Percentiles rank a stretch among this genome's conserved stretches.
Evolutionary conservation across 352 stramenopile species (phyloP).

Genomic region (Pythium sukuiense): DNA sequence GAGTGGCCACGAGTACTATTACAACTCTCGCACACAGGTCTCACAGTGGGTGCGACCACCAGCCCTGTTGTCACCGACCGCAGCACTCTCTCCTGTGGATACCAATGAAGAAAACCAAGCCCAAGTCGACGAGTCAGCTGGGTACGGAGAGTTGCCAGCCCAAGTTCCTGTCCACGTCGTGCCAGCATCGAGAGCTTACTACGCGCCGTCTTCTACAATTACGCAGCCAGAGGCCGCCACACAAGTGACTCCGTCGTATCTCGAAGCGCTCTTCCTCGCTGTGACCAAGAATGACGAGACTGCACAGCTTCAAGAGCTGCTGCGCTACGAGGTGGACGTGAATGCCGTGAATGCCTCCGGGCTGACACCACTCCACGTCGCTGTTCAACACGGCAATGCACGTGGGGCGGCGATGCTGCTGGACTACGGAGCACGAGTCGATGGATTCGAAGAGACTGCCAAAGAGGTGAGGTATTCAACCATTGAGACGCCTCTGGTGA

Average conservation of each 20-base stretch:
- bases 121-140: background rate
- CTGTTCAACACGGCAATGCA: constrained; percentile 49
- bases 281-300: constrained; percentile 27
- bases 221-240: background rate
- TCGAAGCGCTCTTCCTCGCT: constrained; percentile 32
- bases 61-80: constrained; percentile 5
- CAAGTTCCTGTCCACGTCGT: constrained; percentile 1
- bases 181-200: background rate
- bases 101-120: constrained; percentile 5
- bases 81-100: background rate
- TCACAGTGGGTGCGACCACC: constrained; percentile 60
- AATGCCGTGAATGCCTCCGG: constrained; percentile 36
- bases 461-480: background rate
- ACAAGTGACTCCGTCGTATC: background rate
- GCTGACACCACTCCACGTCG: constrained; percentile 50
- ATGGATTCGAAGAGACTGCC: constrained; percentile 14
- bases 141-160: background rate
- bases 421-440: constrained; percentile 46
- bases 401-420: constrained; percentile 41
- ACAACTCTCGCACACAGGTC: constrained; percentile 53
- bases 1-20: constrained; percentile 66
- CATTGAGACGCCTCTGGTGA: constrained; percentile 42
- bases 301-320: constrained; percentile 34
- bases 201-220: background rate
- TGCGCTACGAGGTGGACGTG: constrained; percentile 39